Evolutionary conservation across 2,329 filamentous ascomycete species (phyloP), one percentile per base, ranked within the genome.

Genomic region (Aspergillus intermedius): DNA sequence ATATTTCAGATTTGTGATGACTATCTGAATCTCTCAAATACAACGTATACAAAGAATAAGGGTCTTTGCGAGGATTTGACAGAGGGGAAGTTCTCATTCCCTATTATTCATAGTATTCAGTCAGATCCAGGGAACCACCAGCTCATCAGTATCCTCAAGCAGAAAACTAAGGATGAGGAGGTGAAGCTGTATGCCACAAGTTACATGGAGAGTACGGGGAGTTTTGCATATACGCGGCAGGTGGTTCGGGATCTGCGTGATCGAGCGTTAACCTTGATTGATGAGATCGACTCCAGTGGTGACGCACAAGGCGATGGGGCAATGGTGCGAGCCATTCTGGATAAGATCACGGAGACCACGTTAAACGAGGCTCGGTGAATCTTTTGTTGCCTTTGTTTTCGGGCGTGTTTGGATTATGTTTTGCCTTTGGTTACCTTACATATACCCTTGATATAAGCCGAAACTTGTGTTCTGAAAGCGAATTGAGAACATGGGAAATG

Each of bases 61-160:
- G 93, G 91, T 44, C 80, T 95, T 58, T 95, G 88, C 69, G 91
- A 97, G 74, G 93, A 97, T 70, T 73, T 97, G 59, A 96, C 90
- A 1, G 93, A 97, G 73, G 91, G 91, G 54, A 97, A 97, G 77
- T 96, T 96, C 74, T 91, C 86, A 22, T 96, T 96, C 66, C 90
- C 91, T 37, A 84, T 97, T 61, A 95, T 97, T 61, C 91, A 97
- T 73, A 86, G 87, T 66, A 94, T 97, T 58, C 87, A 67, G 53
- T 73, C 85, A 51, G 81, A 90, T 64, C 70, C 70, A 2, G 60
- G 60, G 3, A 74, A 73, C 48, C 64, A 87, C 81, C 15, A 94
- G 61, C 79, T 98, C 48, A 80, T 96, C 67, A 95, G 93, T 64
- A 96, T 97, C 48, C 76, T 97, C 39, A 88, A 88, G 70, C 91